These are phyloP conservation scores for Penstemon davidsonii DNA, from an alignment of 257 asterid genomes.

Conservation along the genomic window DNA sequence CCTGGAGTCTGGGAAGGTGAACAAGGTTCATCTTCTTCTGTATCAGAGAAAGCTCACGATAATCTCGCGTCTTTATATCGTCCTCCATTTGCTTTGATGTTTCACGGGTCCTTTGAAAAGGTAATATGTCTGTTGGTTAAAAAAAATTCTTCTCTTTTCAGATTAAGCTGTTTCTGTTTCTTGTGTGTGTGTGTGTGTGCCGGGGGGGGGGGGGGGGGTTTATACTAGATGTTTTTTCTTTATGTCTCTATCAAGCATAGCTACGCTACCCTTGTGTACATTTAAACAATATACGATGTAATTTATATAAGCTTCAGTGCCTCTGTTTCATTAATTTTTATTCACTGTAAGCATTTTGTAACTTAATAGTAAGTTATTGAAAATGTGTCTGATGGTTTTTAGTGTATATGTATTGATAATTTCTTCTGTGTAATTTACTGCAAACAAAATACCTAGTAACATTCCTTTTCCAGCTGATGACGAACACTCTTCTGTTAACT, in stretches of 20 bases:
- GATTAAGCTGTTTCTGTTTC: background rate
- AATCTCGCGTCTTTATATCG: constrained; percentile 97
- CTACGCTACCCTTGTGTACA: too few species aligned
- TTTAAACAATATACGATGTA: background rate
- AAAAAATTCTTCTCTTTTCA: constrained; percentile 15
- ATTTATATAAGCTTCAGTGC: constrained; percentile 13
- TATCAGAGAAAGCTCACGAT: constrained; percentile 59
- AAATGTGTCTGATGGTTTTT: background rate
- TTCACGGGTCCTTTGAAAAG: constrained; percentile 90
- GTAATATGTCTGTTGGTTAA: constrained; percentile 36
- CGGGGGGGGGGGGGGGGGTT: background rate
- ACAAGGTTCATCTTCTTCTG: constrained; percentile 64
- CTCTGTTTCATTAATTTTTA: background rate
- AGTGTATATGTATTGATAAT: background rate
- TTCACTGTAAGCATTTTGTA: constrained; percentile 4
- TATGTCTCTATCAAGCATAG: background rate
- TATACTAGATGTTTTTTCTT: background rate
- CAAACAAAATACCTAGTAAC: background rate
- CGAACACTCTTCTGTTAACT: background rate
- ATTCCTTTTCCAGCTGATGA: background rate
- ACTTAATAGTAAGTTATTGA: background rate
- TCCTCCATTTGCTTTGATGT: constrained; percentile 91
- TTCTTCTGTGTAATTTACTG: background rate
- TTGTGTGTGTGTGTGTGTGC: background rate
- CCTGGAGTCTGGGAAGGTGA: constrained; percentile 87